Percentiles rank a stretch among this genome's conserved stretches.
phyloP scores from a whole-genome alignment of 2,329 filamentous ascomycete species.

The Epichloe festucae region DNA sequence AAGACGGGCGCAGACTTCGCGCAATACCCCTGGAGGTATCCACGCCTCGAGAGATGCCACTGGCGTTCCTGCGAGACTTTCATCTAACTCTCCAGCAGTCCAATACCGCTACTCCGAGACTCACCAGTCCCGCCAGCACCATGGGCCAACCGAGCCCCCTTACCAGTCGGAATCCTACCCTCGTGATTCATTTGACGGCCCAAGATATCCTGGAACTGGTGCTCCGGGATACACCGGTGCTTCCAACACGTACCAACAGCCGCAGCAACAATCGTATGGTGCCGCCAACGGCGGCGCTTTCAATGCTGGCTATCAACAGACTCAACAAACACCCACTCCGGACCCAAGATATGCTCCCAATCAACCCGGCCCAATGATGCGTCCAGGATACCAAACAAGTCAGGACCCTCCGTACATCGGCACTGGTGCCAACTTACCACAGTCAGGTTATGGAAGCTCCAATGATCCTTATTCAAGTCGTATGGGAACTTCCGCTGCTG shows the following conservation, averaged over 20 bases:
- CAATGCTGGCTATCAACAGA: conserved; percentile 17
- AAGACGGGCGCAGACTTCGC: conserved; percentile 41
- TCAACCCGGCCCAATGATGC: conserved; percentile 18
- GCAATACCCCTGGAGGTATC: conserved; percentile 45
- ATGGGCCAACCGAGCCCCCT: conserved; percentile 30
- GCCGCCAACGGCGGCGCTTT: conserved; percentile 20
- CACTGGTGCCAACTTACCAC: conserved; percentile 23
- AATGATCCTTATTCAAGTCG: conserved; percentile 21
- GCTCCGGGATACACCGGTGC: conserved; percentile 36
- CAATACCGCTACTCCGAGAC: conserved; percentile 45
- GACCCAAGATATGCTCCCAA: conserved; percentile 21
- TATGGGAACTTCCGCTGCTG: conserved; percentile 16
- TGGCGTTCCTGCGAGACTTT: conserved; percentile 32
- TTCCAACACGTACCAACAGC: conserved; percentile 20
- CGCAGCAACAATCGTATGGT: conserved; percentile 14
- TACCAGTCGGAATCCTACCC: conserved; percentile 23
- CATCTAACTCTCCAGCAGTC: conserved; percentile 47
- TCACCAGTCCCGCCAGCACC: conserved; percentile 33
- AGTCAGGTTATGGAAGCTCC: conserved; percentile 11
- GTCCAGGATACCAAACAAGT: conserved; percentile 16
- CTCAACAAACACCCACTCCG: conserved; percentile 20
- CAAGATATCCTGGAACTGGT: conserved; percentile 38
- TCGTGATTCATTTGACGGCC: conserved; percentile 30
- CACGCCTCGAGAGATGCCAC: conserved; percentile 37
- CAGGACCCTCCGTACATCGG: conserved; percentile 23